phyloP scores from a whole-genome alignment of 1,284 basidiomycete genomes.

The Tylopilus sp. region DNA sequence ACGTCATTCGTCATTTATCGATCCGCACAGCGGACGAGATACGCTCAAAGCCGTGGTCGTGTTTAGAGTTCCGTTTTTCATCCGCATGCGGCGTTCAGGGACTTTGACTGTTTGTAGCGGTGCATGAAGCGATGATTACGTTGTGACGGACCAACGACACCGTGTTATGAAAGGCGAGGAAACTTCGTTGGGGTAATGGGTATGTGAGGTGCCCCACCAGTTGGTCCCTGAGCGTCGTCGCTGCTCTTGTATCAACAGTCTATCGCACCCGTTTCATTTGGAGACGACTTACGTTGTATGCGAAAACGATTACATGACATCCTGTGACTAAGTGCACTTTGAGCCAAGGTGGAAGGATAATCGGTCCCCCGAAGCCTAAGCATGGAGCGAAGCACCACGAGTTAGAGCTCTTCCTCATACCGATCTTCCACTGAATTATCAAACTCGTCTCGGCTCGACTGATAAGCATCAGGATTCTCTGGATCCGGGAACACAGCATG shows the following conservation, averaged over 20 bases:
- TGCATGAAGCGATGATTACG: constrained; percentile 3
- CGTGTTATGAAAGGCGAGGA: constrained; percentile 10
- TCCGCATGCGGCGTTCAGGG: background rate
- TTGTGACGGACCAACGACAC: constrained; percentile 26
- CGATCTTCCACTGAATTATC: constrained; percentile 17
- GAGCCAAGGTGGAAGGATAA: background rate
- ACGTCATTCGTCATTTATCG: constrained; percentile 11
- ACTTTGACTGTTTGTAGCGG: background rate
- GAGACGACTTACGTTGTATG: constrained; percentile 5
- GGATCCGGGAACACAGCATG: constrained; percentile 13
- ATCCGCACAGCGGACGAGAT: constrained; percentile 13
- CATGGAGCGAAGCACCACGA: background rate
- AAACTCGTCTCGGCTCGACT: constrained; percentile 6
- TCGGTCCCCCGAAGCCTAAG: too few relatives aligned
- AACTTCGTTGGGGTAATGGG: background rate
- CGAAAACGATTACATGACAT: constrained; percentile 9
- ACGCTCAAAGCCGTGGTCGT: constrained; percentile 1
- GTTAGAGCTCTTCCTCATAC: constrained; percentile 32
- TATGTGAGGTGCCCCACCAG: background rate
- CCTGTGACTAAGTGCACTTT: background rate
- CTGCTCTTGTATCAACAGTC: background rate
- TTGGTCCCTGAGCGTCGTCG: constrained; percentile 7
- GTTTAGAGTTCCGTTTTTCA: background rate
- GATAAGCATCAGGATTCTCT: constrained; percentile 5
- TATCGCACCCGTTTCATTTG: background rate